Percentiles rank a stretch among this genome's conserved stretches.
Conservation (phyloP, 305 asterid species). For the Fraxinus sp. region DNA sequence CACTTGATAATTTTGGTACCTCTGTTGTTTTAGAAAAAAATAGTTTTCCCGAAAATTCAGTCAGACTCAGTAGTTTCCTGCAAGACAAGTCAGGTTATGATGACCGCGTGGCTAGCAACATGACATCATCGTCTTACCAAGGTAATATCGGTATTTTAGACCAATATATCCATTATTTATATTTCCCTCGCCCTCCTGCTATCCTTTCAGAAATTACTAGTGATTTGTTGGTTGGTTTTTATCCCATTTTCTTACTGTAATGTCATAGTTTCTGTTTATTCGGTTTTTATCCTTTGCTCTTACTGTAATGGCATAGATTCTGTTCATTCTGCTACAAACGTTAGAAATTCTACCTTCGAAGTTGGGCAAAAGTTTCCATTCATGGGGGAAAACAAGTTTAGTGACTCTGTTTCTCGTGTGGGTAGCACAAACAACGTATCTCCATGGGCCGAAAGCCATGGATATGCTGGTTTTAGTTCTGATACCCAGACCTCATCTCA, state of each 20-base stretch:
- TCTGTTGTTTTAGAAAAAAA: slow-evolving; percentile 40
- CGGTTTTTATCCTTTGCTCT: slow-evolving; percentile 23
- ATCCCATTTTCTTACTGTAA: slow-evolving; percentile 22
- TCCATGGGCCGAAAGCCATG: slow-evolving; percentile 47
- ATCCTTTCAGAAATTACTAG: slow-evolving; percentile 26
- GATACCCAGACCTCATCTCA: slow-evolving; percentile 42
- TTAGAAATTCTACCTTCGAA: slow-evolving; percentile 35
- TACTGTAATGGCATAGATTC: slow-evolving; percentile 43
- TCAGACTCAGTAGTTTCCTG: slow-evolving; percentile 22
- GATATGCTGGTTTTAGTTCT: slow-evolving; percentile 42
- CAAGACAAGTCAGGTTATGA: slow-evolving; percentile 43
- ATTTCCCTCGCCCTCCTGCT: slow-evolving; percentile 1
- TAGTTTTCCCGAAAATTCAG: slow-evolving; percentile 40
- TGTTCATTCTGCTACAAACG: slow-evolving; percentile 36
- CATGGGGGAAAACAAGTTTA: slow-evolving; percentile 42
- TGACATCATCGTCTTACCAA: slow-evolving; percentile 43
- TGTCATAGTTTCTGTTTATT: slow-evolving; percentile 42
- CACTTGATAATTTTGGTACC: slow-evolving; percentile 36
- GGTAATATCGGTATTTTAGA: slow-evolving; percentile 42
- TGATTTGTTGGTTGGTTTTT: slow-evolving; percentile 13
- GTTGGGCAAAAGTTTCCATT: slow-evolving; percentile 45
- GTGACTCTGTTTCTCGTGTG: slow-evolving; percentile 36
- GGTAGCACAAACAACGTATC: slow-evolving; percentile 40
- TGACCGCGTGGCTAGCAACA: slow-evolving; percentile 37
- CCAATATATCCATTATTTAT: background rate